phyloP scores from a whole-genome alignment of 179 eudicot genomes.

The Drosera spatulata region DNA sequence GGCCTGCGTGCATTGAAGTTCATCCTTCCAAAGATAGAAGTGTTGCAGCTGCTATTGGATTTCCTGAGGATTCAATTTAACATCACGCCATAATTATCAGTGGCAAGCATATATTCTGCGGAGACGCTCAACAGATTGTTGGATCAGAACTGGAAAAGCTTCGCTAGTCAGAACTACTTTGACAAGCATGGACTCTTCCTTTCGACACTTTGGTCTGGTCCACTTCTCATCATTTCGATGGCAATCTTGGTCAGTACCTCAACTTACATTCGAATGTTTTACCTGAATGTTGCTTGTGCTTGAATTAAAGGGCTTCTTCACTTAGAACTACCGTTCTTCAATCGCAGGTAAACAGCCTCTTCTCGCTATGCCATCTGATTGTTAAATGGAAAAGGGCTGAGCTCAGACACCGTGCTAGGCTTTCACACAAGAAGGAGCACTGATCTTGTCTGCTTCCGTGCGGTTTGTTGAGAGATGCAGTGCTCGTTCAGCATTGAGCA shows the following conservation, averaged over 20 bases:
- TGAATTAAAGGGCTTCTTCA: background rate
- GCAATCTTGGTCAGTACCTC: conserved; percentile 65
- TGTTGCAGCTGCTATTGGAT: no score
- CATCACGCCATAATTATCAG: conserved; percentile 24
- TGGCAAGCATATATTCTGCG: conserved; percentile 77
- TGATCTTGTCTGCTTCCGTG: conserved; percentile 11
- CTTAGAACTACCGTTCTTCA: background rate
- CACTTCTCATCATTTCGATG: conserved; percentile 69
- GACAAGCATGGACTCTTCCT: conserved; percentile 69
- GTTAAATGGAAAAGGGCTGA: conserved; percentile 87
- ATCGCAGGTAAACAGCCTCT: conserved; percentile 73
- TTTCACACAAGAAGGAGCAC: conserved; percentile 47
- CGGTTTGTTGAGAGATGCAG: background rate
- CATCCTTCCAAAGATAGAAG: no score
- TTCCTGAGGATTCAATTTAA: background rate
- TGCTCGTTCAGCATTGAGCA: no score
- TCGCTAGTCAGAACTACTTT: conserved; percentile 89
- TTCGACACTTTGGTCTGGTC: conserved; percentile 91
- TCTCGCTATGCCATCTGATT: conserved; percentile 59
- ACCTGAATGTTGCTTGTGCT: background rate
- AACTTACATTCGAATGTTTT: background rate
- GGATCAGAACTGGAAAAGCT: conserved; percentile 61
- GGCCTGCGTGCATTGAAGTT: no score
- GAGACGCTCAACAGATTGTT: conserved; percentile 60
- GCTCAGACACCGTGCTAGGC: conserved; percentile 87